phyloP scores from a whole-genome alignment of 2,329 filamentous ascomycete species.

The Aureobasidium sp. region DNA sequence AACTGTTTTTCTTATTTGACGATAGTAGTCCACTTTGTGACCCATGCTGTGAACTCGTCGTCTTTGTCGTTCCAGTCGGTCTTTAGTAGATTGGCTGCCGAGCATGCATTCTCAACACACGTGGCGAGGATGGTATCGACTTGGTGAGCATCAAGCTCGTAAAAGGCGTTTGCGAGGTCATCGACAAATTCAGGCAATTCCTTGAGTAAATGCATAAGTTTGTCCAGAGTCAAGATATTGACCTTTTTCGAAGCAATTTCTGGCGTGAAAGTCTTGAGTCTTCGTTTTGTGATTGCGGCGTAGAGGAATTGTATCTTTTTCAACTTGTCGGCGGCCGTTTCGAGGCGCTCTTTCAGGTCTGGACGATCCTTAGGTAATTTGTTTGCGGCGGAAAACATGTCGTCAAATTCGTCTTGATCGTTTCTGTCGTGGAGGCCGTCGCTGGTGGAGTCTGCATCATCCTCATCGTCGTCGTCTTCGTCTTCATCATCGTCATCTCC shows the following conservation, averaged over 20 bases:
- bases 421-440: constrained; percentile 44
- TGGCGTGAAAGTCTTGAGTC: constrained; percentile 64
- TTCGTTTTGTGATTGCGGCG: constrained; percentile 73
- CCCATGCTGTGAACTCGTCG: constrained; percentile 86
- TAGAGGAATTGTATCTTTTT: constrained; percentile 75
- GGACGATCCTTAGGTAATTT: constrained; percentile 72
- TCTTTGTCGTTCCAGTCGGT: constrained; percentile 68
- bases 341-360: constrained; percentile 72
- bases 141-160: constrained; percentile 67
- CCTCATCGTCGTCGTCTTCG: constrained; percentile 41
- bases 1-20: constrained; percentile 26
- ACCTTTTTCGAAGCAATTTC: constrained; percentile 38
- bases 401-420: constrained; percentile 66
- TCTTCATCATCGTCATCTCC: constrained; percentile 43
- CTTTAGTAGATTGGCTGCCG: constrained; percentile 61
- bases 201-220: constrained; percentile 62
- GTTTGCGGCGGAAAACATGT: constrained; percentile 69
- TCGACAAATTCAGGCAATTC: constrained; percentile 73
- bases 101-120: constrained; percentile 67
- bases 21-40: constrained; percentile 58
- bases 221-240: constrained; percentile 52
- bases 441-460: constrained; percentile 33
- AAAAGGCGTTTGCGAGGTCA: constrained; percentile 76
- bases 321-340: constrained; percentile 68
- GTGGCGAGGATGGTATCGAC: constrained; percentile 66